Conservation (phyloP, 768 basidiomycete genomes). For the Collybia mongolica region DNA sequence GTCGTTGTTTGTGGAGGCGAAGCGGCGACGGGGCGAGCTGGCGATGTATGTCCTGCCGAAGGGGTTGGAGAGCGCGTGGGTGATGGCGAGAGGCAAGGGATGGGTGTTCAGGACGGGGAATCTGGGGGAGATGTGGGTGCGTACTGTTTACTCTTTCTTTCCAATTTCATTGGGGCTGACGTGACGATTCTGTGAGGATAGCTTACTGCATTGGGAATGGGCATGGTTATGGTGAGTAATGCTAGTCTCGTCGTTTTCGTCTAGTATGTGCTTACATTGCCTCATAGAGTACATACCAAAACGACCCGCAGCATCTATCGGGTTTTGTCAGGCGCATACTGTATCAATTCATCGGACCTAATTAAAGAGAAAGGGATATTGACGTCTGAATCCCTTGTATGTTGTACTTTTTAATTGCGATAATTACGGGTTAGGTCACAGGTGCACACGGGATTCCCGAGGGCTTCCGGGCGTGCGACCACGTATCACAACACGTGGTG, state of each 20-base stretch:
- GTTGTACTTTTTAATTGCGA: no score
- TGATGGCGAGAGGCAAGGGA: slow-evolving; percentile 70
- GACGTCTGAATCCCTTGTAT: no score
- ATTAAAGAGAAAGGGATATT: slow-evolving; percentile 39
- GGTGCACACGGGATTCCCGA: no score
- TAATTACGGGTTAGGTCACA: no score
- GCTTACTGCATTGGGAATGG: slow-evolving; percentile 79
- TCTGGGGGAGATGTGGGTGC: slow-evolving; percentile 65
- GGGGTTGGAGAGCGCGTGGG: slow-evolving; percentile 89
- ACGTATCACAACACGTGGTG: no score
- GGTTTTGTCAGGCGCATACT: slow-evolving; percentile 78
- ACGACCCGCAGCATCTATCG: slow-evolving; percentile 79
- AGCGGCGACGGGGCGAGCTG: slow-evolving; percentile 83
- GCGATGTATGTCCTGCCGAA: slow-evolving; percentile 93
- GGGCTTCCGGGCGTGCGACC: no score
- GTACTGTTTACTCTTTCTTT: slow-evolving; percentile 19
- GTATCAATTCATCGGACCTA: slow-evolving; percentile 90
- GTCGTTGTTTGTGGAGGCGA: slow-evolving; percentile 84
- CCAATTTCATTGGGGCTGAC: not conserved
- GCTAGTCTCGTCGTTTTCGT: no score
- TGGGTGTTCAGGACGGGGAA: slow-evolving; percentile 71
- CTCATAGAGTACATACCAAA: slow-evolving; percentile 76
- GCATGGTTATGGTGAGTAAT: slow-evolving; percentile 80
- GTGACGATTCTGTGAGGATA: slow-evolving; percentile 18
- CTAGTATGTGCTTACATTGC: no score